Base-by-base conservation (phyloP, 2,329 filamentous ascomycete genomes). In the Thelonectria rubi region DNA sequence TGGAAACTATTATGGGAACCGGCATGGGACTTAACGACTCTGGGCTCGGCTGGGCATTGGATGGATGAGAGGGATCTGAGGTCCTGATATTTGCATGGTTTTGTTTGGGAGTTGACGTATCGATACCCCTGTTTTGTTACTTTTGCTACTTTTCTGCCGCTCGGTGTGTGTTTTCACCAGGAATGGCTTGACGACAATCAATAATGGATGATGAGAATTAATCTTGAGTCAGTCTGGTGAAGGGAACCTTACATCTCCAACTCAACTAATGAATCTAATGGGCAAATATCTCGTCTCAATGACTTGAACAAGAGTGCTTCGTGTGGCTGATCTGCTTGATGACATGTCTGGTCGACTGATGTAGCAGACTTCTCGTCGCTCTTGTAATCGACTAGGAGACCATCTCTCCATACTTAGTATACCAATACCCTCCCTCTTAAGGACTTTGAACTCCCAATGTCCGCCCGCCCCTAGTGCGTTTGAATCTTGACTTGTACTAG, bases 71-170 rank as follows among this genome's bases (percentile, higher is more conserved):
- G 50, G 54, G 56, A 58, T 55, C 49, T 57, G 39, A 15, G 45
- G 42, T 58, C 37, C 55, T 45, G 32, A 34, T 64, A 45, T 54
- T 67, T 62, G 55, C 61, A 58, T 60, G 60, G 24, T 58, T 58
- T 30, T 59, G 55, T 63, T 69, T 69, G 67, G 69, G 69, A 71
- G 65, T 72, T 72, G 68, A 70, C 61, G 59, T 65, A 72, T 69
- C 68, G 70, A 72, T 72, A 72, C 70, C 70, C 70, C 68, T 72
- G 66, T 70, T 64, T 66, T 5, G 24, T 60, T 65, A 26, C 69
- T 43, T 65, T 50, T 55, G 40, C 58, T 57, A 50, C 47, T 30
- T 15, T 30, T 50, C 59, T 56, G 54, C 32, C 46, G 43, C 40
- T 58, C 51, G 58, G 42, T 55, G 55, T 45, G 40, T 51, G 52